These are phyloP conservation scores for Haplosporangium sp. DNA, from an alignment of 371 early-diverging fungal species.

Conservation along the genomic window DNA sequence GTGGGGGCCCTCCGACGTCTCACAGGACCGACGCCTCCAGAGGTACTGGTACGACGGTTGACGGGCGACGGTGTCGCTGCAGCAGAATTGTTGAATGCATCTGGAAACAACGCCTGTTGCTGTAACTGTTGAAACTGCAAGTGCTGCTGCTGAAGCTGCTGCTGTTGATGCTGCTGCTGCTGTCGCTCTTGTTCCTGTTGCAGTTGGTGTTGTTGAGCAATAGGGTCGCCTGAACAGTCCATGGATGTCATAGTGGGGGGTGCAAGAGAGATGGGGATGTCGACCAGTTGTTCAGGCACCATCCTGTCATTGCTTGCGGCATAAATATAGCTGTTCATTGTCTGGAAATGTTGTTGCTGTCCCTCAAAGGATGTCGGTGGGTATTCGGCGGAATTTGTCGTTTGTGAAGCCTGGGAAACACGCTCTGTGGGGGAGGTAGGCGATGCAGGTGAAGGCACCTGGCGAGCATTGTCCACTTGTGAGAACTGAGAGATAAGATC, in stretches of 20 bases:
- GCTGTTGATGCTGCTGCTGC: constrained; percentile 45
- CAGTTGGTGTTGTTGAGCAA: constrained; percentile 22
- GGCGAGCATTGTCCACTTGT: constrained; percentile 37
- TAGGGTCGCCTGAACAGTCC: constrained; percentile 5
- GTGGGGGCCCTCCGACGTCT: constrained; percentile 31
- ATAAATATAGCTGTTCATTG: constrained; percentile 51
- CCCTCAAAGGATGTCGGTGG: constrained; percentile 20
- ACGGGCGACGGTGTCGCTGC: constrained; percentile 25
- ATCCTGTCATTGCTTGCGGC: constrained; percentile 42
- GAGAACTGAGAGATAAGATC: constrained; percentile 58
- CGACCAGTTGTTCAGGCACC: constrained; percentile 50
- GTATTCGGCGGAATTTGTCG: constrained; percentile 29
- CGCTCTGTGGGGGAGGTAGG: constrained; percentile 39
- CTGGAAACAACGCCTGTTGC: constrained; percentile 51
- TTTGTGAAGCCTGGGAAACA: constrained; percentile 33
- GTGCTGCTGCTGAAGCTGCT: constrained; percentile 48
- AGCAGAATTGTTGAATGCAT: constrained; percentile 27
- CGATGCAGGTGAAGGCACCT: constrained; percentile 50
- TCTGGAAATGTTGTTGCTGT: constrained; percentile 35
- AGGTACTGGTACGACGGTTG: constrained; percentile 39
- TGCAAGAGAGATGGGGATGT: constrained; percentile 49
- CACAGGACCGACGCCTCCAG: constrained; percentile 44
- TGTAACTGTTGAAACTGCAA: constrained; percentile 51
- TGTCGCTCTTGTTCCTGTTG: constrained; percentile 43
- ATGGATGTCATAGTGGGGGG: constrained; percentile 16